Evolutionary conservation across 1,284 basidiomycete species (phyloP), one percentile per base, ranked within the genome.

Genomic region (Volvariella volvacea): DNA sequence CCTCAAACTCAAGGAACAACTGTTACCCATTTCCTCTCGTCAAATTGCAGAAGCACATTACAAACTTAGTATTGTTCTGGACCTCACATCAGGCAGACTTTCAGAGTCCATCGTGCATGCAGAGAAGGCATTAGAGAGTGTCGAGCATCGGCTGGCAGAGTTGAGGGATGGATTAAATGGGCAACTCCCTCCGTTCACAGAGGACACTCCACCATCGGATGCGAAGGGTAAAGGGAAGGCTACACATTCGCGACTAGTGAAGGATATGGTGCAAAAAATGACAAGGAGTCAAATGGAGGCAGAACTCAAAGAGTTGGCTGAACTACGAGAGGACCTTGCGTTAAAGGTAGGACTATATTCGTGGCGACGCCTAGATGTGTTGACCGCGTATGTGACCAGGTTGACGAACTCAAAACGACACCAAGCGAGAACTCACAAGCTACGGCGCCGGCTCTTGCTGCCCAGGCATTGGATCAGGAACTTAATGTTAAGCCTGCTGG

Each of bases 21-120:
- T 92, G 17, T 76, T 93, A 3, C 87, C 91, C 0, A 59, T 71
- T 8, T 87, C 85, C 9, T 92, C 90, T 7, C 82, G 92, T 39
- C 85, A 91, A 53, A 82, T 94, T 54, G 90, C 92, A 0, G 88
- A 90, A 59, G 88, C 83, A 2, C 90, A 93, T 60, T 94, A 92
- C 60, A 92, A 92, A 59, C 74, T 94, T 49, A 88, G 85, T 55
- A 89, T 92, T 54, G 90, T 88, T 4, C 80, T 92, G 31, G 92
- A 95, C 62, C 76, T 93, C 38, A 88, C 87, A 0, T 78, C 88
- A 0, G 85, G 87, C 2, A 76, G 83, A 7, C 76, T 92, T 1
- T 68, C 79, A n/a, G 85, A 88, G 42, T 83, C 91, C 0, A 86
- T 95, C 33, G 53, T 62, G 12, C 89, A 94, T 48, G 88, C 87